Base-by-base conservation (phyloP, 2,329 filamentous ascomycete species). In the Ambrosiella beaveri region DNA sequence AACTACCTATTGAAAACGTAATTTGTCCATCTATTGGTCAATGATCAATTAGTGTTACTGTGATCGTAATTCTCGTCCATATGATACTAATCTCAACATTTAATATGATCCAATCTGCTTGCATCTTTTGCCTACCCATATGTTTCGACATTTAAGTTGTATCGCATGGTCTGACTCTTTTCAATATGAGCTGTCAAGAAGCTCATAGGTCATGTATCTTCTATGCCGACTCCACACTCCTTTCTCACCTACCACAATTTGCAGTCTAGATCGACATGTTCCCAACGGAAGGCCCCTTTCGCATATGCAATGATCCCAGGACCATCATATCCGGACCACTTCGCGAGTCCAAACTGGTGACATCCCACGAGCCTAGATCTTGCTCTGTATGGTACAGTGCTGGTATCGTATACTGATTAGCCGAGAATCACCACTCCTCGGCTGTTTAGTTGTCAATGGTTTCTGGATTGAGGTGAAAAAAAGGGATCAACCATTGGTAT, bases 1-100 rank as follows among this genome's bases (percentile, higher is more conserved):
- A 51, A 54, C 40, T 38, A 44, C 15, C 50, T 60, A 54, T 56
- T 56, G 39, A 60, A 57, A 40, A 45, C 52, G 53, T 59, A 39
- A 59, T 47, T 8, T 47, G 13, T 41, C n/a, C 17, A 17, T n/a
- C 44, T 17, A 13, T 15, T 47, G n/a, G 8, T 15, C 13, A 47
- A 13, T 17, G n/a, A 47, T 47, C 5, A 8, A 50, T 51, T 19
- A 35, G 47, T 36, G 17, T 51, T 11, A 36, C 17, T 5, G 35
- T 36, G 19, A 12, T 36, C 11, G 47, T 9, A 2, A 15, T 36
- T 11, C n/a, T 27, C 27, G 27, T 3, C 27, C 27, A 27, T 19
- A 19, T 27, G 27, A 27, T 27, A 27, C 27, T 27, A 27, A 4
- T 27, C 27, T 27, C 27, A 27, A 27, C 27, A 27, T 27, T 27